phyloP scores from a whole-genome alignment of 768 basidiomycete genomes.

The Leccinum ochraceum region DNA sequence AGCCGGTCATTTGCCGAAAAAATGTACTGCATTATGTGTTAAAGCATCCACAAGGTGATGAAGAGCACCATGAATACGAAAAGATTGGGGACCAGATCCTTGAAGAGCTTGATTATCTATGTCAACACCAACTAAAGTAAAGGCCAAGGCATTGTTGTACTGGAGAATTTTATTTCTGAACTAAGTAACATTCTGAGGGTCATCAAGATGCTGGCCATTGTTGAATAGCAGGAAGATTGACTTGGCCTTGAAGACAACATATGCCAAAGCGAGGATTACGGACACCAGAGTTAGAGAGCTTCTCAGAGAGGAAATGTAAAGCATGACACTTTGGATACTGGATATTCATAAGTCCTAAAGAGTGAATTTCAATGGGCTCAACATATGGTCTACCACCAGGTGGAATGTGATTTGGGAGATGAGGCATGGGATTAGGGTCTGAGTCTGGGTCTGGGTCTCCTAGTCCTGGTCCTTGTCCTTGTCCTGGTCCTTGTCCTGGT shows the following conservation, averaged over 20 bases:
- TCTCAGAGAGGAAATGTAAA: not conserved
- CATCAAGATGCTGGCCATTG: not conserved
- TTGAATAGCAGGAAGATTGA: not conserved
- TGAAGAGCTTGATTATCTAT: not conserved
- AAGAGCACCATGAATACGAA: not conserved
- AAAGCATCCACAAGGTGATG: not conserved
- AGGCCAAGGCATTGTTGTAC: conserved; percentile 1
- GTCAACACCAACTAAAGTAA: conserved; percentile 10
- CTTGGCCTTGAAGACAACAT: not conserved
- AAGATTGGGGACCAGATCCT: not conserved
- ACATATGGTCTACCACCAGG: not conserved
- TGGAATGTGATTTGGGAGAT: not conserved
- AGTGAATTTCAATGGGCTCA: not conserved
- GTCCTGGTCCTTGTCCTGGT: no score
- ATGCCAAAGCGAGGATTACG: not conserved
- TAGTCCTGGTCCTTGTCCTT: no score
- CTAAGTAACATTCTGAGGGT: not conserved
- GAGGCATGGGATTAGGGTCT: no score
- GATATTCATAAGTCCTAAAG: not conserved
- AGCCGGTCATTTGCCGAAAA: no score
- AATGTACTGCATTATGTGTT: no score
- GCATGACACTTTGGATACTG: not conserved
- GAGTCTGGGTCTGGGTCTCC: no score
- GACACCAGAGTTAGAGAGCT: not conserved
- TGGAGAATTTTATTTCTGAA: not conserved